Conservation (phyloP, 169 alveolate genomes). For the Eimeria acervulina region DNA sequence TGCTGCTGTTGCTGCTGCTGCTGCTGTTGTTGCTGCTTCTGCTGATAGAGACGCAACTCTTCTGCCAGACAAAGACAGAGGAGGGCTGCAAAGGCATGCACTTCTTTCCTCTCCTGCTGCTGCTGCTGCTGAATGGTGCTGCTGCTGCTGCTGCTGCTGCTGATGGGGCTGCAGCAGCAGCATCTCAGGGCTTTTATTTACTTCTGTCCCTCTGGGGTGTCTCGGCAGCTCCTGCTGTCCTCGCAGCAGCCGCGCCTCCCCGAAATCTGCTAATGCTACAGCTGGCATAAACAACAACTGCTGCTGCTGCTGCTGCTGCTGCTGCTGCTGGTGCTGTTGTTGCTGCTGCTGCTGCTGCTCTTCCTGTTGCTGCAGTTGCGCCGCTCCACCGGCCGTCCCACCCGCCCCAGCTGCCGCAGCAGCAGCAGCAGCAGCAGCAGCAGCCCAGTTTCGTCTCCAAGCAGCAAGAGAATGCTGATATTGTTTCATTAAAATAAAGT, state of each 20-base stretch:
- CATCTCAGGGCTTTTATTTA: slow-evolving; percentile 96
- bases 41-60: background rate
- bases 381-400: background rate
- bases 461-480: background rate
- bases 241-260: slow-evolving; percentile 94
- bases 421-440: background rate
- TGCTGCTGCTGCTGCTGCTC: slow-evolving; percentile 17
- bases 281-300: slow-evolving; percentile 85
- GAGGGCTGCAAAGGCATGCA: too few species aligned
- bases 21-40: slow-evolving; percentile 46
- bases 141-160: background rate
- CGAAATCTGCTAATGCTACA: too few species aligned
- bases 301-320: slow-evolving; percentile 42
- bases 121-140: background rate
- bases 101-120: too few species aligned
- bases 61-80: too few species aligned
- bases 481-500: background rate
- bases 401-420: background rate
- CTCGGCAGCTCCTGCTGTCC: slow-evolving; percentile 39
- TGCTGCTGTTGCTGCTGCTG: slow-evolving; percentile 31
- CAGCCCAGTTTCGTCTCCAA: background rate
- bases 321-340: slow-evolving; percentile 20
- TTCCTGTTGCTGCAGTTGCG: background rate
- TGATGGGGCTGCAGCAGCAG: slow-evolving; percentile 80
- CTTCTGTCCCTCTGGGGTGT: slow-evolving; percentile 94